Evolutionary conservation across 108 stramenopile genomes (phyloP), one percentile per base, ranked within the genome.

Genomic region (Cyclotella cryptica): DNA sequence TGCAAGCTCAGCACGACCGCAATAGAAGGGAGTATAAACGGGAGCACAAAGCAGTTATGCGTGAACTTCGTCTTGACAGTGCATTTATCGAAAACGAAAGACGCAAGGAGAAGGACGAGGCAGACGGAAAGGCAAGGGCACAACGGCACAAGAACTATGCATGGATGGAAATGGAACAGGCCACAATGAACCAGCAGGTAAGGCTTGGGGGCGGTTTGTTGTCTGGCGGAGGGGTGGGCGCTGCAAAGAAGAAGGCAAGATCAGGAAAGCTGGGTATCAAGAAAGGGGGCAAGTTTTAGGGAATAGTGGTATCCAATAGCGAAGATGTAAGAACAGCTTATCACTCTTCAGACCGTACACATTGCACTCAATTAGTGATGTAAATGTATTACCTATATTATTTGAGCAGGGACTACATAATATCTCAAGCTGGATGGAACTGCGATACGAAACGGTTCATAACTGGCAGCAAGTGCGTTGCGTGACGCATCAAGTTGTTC

Each of bases 11-110:
- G 43, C 78, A 89, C 22, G 96, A 96, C 72, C 84, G 96, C 69
- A 87, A 95, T 27, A 89, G 91, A 11, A 90, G 97, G 43, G 96
- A 98, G 73, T 92, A 93, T 78, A 97, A 97, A 76, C 96, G 97
- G 21, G 97, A 98, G 79, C 93, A 97, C 70, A 98, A 97, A 84
- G 97, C 97, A 11, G 92, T 96, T 21, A 87, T 94, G 75, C 86
- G 97, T 18, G 97, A 97, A 75, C 84, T 97, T 44, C 92, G 93
- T 40, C 69, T 95, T 57, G 97, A 97, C 80, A 90, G 81, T 62
- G 85, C 87, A 22, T 93, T 96, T 55, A 79, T 96, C 39, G 97
- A 96, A 59, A 79, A 69, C 15, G 93, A 95, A 78, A 88, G 95
- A 61, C 86, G 93, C 35, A 72, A 80, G 63, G 94, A 93, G 30